Evolutionary conservation across 495 filamentous ascomycete species (phyloP).

Genomic region (Penicillium atrosanguineum): DNA sequence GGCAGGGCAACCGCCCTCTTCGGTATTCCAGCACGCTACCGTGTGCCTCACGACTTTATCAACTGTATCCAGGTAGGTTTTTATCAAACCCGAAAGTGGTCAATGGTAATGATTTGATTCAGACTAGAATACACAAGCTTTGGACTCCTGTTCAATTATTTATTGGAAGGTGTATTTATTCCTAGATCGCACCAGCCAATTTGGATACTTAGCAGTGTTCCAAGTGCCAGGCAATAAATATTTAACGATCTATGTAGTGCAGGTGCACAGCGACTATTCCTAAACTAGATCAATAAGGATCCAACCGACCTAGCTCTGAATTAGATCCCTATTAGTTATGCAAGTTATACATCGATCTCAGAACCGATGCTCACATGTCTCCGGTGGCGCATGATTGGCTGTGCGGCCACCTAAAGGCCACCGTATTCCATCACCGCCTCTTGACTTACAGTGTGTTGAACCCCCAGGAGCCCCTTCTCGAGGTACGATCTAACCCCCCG

Average conservation of each 20-base stretch:
- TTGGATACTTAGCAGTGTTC: neutral
- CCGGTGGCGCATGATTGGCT: slow-evolving; percentile 35
- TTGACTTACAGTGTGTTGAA: slow-evolving; percentile 3
- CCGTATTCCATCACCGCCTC: slow-evolving; percentile 35
- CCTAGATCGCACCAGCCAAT: neutral
- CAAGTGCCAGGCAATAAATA: neutral
- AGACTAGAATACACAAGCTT: too few species aligned
- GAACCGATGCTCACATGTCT: slow-evolving; percentile 17
- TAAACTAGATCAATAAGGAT: too few species aligned
- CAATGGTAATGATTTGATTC: too few species aligned
- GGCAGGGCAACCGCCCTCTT: slow-evolving; percentile 32
- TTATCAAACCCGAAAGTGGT: neutral
- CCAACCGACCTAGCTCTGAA: too few species aligned
- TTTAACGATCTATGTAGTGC: neutral
- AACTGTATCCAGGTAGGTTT: neutral
- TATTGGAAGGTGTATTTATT: neutral
- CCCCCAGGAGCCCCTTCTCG: slow-evolving; percentile 11
- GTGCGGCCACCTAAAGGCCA: slow-evolving; percentile 39
- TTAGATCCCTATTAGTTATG: too few species aligned
- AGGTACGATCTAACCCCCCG: slow-evolving; percentile 1
- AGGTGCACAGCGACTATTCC: too few species aligned
- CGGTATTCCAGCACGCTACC: neutral
- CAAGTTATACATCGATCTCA: neutral
- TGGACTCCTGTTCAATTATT: neutral
- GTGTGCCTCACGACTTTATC: neutral